A percentile compares a stretch with the other conserved stretches of the same genome.
Evolutionary conservation across 2,329 filamentous ascomycete genomes (phyloP).

Genomic region (Pseudogymnoascus sp.): DNA sequence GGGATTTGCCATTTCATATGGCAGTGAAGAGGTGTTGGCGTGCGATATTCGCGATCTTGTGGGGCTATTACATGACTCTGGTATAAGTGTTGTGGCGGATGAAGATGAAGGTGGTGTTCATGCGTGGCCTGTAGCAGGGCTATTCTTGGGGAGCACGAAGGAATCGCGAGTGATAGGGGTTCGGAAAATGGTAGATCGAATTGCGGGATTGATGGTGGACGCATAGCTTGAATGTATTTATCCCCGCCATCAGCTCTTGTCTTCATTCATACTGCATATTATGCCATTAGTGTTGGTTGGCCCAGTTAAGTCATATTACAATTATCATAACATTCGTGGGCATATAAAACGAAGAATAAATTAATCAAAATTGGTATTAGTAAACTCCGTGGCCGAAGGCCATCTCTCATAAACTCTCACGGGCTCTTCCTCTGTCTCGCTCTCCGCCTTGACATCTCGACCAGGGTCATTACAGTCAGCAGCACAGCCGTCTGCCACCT

Average conservation of each 20-base stretch:
- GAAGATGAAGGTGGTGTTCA: slow-evolving; percentile 63
- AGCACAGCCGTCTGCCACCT: neutral
- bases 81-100: slow-evolving; percentile 42
- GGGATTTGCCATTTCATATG: slow-evolving; percentile 64
- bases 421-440: neutral
- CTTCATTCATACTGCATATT: neutral
- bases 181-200: slow-evolving; percentile 29
- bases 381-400: neutral
- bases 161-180: slow-evolving; percentile 46
- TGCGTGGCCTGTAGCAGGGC: slow-evolving; percentile 68
- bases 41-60: slow-evolving; percentile 59
- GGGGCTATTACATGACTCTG: slow-evolving; percentile 43
- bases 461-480: neutral
- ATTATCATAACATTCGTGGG: neutral
- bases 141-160: slow-evolving; percentile 43
- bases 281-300: neutral
- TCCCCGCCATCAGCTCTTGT: neutral
- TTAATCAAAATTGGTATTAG: neutral
- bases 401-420: neutral
- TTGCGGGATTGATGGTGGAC: neutral
- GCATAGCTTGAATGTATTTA: neutral
- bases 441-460: neutral
- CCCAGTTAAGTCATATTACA: neutral
- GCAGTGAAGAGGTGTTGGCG: slow-evolving; percentile 69
- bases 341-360: slow-evolving; percentile 10